These are phyloP conservation scores for Rhodotorula kratochvilovae DNA, from an alignment of 768 basidiomycete species.

Conservation along the genomic window DNA sequence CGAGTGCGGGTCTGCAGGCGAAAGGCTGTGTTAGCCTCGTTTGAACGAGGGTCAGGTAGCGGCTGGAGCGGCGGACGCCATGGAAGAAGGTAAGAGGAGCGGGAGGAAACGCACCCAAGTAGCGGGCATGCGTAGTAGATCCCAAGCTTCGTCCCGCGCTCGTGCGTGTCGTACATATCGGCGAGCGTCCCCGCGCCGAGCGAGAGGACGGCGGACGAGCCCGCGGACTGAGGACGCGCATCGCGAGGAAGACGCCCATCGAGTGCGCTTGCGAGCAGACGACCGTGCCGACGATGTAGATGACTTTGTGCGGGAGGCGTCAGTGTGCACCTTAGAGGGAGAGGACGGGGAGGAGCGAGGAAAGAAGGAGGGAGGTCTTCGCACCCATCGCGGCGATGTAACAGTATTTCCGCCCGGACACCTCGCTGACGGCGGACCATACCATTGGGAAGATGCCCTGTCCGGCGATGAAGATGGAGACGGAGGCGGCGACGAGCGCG, in stretches of 20 bases:
- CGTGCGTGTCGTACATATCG: constrained; percentile 55
- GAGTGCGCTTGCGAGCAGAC: constrained; percentile 58
- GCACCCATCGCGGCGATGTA: constrained; percentile 39
- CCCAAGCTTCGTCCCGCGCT: constrained; percentile 73
- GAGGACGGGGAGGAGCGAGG: constrained; percentile 36
- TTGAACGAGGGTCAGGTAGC: too few relatives aligned
- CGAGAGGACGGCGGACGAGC: constrained; percentile 63
- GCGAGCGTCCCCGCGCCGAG: constrained; percentile 74
- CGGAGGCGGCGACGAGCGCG: constrained; percentile 61
- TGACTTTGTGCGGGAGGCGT: constrained; percentile 41
- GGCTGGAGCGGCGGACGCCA: too few relatives aligned
- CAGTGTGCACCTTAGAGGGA: constrained; percentile 57
- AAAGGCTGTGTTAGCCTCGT: too few relatives aligned
- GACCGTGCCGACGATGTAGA: constrained; percentile 57
- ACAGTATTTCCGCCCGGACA: constrained; percentile 66
- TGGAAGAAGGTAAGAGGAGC: too few relatives aligned
- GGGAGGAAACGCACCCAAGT: constrained; percentile 24
- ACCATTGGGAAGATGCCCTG: constrained; percentile 62
- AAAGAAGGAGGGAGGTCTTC: neutral
- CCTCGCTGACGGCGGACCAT: constrained; percentile 68
- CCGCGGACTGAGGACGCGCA: constrained; percentile 65
- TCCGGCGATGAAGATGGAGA: constrained; percentile 67
- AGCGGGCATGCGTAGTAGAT: constrained; percentile 58
- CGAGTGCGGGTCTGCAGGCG: constrained; percentile 43
- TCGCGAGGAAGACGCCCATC: constrained; percentile 61